Percentiles rank a stretch among this genome's conserved stretches.
These are phyloP conservation scores for Amanita thiersii DNA, from an alignment of 768 basidiomycete genomes.

Conservation along the genomic window DNA sequence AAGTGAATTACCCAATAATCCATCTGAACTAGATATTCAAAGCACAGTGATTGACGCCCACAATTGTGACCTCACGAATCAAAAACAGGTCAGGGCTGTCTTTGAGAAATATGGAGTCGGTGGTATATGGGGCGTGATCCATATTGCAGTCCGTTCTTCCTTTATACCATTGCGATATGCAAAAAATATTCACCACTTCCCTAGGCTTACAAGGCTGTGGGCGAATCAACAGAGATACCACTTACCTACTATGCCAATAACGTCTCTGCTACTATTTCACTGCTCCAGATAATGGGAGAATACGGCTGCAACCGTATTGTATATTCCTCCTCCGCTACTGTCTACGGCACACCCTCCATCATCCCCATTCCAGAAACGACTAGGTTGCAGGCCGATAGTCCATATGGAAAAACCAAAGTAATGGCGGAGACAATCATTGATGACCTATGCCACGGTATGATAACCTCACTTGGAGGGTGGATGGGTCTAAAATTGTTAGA, in stretches of 20 bases:
- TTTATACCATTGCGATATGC: background rate
- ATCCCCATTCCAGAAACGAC: slow-evolving; percentile 95
- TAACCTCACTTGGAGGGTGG: slow-evolving; percentile 4
- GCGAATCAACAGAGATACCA: slow-evolving; percentile 91
- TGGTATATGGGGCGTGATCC: slow-evolving; percentile 94
- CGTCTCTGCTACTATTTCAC: slow-evolving; percentile 78
- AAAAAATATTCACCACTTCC: slow-evolving; percentile 2
- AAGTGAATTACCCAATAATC: slow-evolving; percentile 56
- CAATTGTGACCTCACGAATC: slow-evolving; percentile 67
- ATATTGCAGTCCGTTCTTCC: slow-evolving; percentile 67
- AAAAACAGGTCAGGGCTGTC: slow-evolving; percentile 63
- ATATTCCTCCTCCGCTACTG: slow-evolving; percentile 97
- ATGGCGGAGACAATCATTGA: slow-evolving; percentile 88
- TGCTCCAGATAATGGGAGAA: slow-evolving; percentile 81
- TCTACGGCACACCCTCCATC: slow-evolving; percentile 87
- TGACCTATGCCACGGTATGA: slow-evolving; percentile 71
- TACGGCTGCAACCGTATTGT: slow-evolving; percentile 83
- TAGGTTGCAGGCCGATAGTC: slow-evolving; percentile 79
- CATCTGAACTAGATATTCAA: slow-evolving; percentile 61
- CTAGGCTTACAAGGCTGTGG: slow-evolving; percentile 97
- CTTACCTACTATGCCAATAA: slow-evolving; percentile 93
- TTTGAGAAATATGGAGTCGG: slow-evolving; percentile 83
- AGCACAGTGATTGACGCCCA: slow-evolving; percentile 67
- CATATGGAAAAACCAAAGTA: slow-evolving; percentile 94
- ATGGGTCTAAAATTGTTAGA: slow-evolving; percentile 11